Conservation (phyloP, 129 eudicot genomes). For the Ambrosia trifida region DNA sequence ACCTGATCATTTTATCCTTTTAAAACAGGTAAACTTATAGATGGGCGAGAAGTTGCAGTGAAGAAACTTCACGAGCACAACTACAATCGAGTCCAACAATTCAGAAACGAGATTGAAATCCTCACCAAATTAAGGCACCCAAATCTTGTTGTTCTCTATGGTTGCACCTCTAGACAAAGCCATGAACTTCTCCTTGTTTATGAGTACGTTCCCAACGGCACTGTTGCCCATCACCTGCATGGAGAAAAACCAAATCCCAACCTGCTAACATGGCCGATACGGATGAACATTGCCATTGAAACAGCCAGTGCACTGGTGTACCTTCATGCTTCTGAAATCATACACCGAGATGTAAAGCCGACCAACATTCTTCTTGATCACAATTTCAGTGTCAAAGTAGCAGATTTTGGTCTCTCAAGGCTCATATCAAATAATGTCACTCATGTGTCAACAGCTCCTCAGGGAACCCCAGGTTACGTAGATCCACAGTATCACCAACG, state of each 20-base stretch:
- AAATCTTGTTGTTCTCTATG: slow-evolving; percentile 65
- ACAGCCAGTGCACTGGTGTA: slow-evolving; percentile 73
- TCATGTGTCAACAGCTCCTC: slow-evolving; percentile 88
- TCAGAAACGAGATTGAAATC: slow-evolving; percentile 64
- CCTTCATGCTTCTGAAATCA: slow-evolving; percentile 68
- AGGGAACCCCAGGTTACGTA: slow-evolving; percentile 87
- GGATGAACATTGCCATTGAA: slow-evolving; percentile 73
- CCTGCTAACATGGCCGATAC: slow-evolving; percentile 58
- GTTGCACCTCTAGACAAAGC: slow-evolving; percentile 60
- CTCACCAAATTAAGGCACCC: slow-evolving; percentile 55
- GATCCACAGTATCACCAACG: slow-evolving; percentile 80
- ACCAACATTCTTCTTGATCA: slow-evolving; percentile 51
- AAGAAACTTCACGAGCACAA: slow-evolving; percentile 60
- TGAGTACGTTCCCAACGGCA: slow-evolving; percentile 54
- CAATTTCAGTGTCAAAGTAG: slow-evolving; percentile 46
- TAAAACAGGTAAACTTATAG: slow-evolving; percentile 60
- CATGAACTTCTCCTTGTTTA: slow-evolving; percentile 55
- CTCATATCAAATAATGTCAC: slow-evolving; percentile 59
- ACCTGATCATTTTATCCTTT: slow-evolving; percentile 3
- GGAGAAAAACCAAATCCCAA: slow-evolving; percentile 44
- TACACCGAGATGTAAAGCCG: slow-evolving; percentile 54
- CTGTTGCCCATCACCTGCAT: slow-evolving; percentile 66
- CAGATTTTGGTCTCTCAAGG: slow-evolving; percentile 59
- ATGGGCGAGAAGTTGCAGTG: slow-evolving; percentile 45
- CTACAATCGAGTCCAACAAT: slow-evolving; percentile 59